These are phyloP conservation scores for Calycina herbarum DNA, from an alignment of 2,329 filamentous ascomycete species.

Conservation along the genomic window DNA sequence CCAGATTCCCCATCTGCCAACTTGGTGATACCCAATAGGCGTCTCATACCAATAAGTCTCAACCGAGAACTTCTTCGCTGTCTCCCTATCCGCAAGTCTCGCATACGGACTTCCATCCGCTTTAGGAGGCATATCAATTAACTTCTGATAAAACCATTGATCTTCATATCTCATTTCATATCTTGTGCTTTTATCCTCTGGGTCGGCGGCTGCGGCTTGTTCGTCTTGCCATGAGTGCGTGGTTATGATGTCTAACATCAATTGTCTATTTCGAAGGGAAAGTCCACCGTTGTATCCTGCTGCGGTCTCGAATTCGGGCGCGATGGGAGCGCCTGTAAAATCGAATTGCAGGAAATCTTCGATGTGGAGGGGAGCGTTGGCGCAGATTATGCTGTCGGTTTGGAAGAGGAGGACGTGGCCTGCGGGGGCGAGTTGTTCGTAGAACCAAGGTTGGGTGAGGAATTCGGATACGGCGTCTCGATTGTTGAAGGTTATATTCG, in stretches of 20 bases:
- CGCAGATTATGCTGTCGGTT: conserved; percentile 36
- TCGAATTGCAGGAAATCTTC: conserved; percentile 38
- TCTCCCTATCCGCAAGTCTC: conserved; percentile 15
- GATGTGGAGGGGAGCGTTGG: conserved; percentile 26
- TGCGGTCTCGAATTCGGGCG: conserved; percentile 11
- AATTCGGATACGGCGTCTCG: conserved; percentile 36
- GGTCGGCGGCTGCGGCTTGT: conserved; percentile 11
- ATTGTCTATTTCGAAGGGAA: conserved; percentile 36
- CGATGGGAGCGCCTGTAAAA: conserved; percentile 38
- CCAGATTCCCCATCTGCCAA: conserved; percentile 9
- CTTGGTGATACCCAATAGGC: conserved; percentile 17
- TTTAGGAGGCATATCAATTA: conserved; percentile 1
- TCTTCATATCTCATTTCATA: conserved; percentile 23
- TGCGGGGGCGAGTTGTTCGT: conserved; percentile 37
- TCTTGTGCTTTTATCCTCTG: conserved; percentile 16
- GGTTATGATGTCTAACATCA: conserved; percentile 34
- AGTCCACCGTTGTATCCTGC: conserved; percentile 39
- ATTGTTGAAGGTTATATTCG: conserved; percentile 35
- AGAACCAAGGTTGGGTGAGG: conserved; percentile 35
- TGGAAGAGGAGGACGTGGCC: conserved; percentile 37
- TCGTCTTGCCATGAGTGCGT: conserved; percentile 22
- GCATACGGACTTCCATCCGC: conserved; percentile 10
- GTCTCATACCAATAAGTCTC: conserved; percentile 19
- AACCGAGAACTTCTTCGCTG: conserved; percentile 21
- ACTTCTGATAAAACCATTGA: conserved; percentile 23